phyloP scores from a whole-genome alignment of 108 stramenopile genomes.

The Cyclostephanos invisitatus region DNA sequence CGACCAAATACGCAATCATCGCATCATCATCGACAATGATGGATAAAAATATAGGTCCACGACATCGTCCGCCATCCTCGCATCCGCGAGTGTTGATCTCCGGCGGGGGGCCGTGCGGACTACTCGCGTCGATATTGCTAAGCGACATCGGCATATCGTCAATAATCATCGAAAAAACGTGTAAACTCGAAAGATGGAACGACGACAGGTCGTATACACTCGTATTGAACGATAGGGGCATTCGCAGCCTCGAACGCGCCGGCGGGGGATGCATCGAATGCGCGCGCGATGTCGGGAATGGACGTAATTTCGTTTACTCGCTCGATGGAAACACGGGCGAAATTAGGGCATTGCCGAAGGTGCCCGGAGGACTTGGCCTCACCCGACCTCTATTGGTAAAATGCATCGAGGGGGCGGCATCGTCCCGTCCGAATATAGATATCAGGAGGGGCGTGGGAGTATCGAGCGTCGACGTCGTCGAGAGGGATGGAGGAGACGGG shows the following conservation, averaged over 20 bases:
- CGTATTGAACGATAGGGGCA: conserved; percentile 21
- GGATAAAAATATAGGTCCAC: no score
- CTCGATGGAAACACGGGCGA: conserved; percentile 19
- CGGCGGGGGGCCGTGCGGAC: conserved; percentile 22
- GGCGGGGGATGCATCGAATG: conserved; percentile 22
- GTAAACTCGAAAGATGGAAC: conserved; percentile 22
- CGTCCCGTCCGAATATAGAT: not conserved
- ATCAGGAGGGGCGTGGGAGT: conserved; percentile 28
- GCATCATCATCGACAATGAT: no score
- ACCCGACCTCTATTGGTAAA: conserved; percentile 23
- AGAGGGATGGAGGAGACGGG: no score
- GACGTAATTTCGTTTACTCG: conserved; percentile 22
- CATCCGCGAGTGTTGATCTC: conserved; percentile 27
- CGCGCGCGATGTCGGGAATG: conserved; percentile 5
- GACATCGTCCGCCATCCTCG: no score
- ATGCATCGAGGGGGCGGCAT: conserved; percentile 17
- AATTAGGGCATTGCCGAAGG: conserved; percentile 21
- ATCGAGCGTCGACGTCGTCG: conserved; percentile 6
- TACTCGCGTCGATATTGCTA: conserved; percentile 16
- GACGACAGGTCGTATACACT: conserved; percentile 17
- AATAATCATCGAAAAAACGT: conserved; percentile 11
- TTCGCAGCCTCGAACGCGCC: not conserved
- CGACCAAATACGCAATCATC: no score
- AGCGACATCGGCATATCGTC: conserved; percentile 22
- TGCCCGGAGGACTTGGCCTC: conserved; percentile 15